Base-by-base conservation (phyloP, 2,329 filamentous ascomycete genomes). In the Fusarium aywerte region DNA sequence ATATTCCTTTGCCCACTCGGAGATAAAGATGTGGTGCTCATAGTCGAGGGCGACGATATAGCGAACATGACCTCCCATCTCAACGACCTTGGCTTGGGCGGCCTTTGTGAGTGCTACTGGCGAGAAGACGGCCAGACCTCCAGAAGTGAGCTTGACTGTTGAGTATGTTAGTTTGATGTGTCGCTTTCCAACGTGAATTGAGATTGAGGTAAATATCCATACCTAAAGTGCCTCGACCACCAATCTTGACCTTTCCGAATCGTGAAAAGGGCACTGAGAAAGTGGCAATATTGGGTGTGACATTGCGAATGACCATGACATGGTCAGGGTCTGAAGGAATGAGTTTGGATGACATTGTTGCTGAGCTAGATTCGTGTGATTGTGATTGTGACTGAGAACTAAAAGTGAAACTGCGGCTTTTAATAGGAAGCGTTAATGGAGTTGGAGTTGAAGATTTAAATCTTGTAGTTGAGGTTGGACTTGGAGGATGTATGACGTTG, bases 21-120 rank as follows among this genome's bases (percentile, higher is more conserved):
- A 90, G 53, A 99, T 77, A 82, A 96, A 96, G 76, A 99, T 92
- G 84, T 99, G 96, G 79, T 99, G 96, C 81, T 99, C 93, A 51
- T 92, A 85, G 77, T 99, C 96, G 2, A 91, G 88, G 1, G 96
- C 95, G 25, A 95, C 84, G 69, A 99, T 89, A 83, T 98, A 98
- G 69, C 85, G 87, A 50, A 97, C 87, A 39, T 88, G 84, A 48
- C 89, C 89, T 64, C 89, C 89, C 57, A 92, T 81, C 32, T 88
- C 83, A 54, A 84, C 80, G 50, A 92, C 82, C 76, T 90, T 89
- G 70, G 82, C 77, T 64, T 85, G 88, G 36, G 93, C 89, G 58
- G 90, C 88, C 4, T 90, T 85, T 4, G 94, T 98, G 56, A 97
- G 85, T 15, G 90, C 91, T 20, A 96, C 92, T 18, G 96, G 96